These are phyloP conservation scores for Wolfiporia cocos DNA, from an alignment of 1,284 basidiomycete species.

Conservation along the genomic window DNA sequence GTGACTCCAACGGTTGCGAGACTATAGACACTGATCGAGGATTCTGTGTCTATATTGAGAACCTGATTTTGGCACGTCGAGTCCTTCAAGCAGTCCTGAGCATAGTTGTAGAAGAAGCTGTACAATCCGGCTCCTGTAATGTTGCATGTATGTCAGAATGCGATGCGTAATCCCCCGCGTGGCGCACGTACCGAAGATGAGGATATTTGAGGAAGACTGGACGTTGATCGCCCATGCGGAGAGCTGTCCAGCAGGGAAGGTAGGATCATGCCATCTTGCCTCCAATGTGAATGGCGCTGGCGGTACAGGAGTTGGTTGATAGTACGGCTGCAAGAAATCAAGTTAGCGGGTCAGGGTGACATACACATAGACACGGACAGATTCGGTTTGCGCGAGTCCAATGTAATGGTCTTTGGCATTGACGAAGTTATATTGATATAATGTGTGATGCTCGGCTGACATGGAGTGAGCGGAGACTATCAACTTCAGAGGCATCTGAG, in stretches of 20 bases:
- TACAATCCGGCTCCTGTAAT: conserved; percentile 60
- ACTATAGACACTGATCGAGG: conserved; percentile 49
- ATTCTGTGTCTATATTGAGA: conserved; percentile 47
- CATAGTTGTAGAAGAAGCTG: conserved; percentile 50
- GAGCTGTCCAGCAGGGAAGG: conserved; percentile 28
- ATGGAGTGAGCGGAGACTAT: not conserved
- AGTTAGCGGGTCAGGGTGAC: not conserved
- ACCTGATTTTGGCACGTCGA: conserved; percentile 56
- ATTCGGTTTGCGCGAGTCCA: conserved; percentile 69
- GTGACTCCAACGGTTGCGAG: conserved; percentile 58
- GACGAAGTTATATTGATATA: conserved; percentile 65
- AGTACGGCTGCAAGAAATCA: conserved; percentile 32
- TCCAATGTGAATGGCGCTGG: conserved; percentile 44
- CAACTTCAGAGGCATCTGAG: not conserved
- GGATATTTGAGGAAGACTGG: conserved; percentile 47
- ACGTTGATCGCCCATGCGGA: conserved; percentile 56
- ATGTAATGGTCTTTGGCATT: conserved; percentile 64
- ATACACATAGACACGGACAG: conserved; percentile 29
- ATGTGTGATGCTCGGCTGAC: conserved; percentile 51
- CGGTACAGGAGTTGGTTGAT: conserved; percentile 53
- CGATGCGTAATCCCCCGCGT: too few species aligned
- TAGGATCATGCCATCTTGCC: conserved; percentile 48
- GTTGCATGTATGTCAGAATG: too few species aligned
- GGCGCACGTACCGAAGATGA: conserved; percentile 52
- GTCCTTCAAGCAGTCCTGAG: conserved; percentile 35